These are phyloP conservation scores for Lichenothelia convexa DNA, from an alignment of 495 filamentous ascomycete genomes.

Conservation along the genomic window DNA sequence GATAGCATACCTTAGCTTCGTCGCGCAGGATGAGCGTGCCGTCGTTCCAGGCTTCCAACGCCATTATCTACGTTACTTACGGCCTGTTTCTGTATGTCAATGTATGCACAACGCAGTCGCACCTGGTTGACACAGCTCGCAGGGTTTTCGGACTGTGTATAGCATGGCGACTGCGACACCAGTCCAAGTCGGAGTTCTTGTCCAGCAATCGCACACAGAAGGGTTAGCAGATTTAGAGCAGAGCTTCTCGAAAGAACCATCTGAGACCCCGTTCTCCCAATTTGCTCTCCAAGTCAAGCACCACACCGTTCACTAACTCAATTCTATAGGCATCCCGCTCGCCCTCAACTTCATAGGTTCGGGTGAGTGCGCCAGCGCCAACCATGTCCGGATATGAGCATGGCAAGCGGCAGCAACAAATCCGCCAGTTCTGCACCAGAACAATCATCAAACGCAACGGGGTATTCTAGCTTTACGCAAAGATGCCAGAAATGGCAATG, in stretches of 20 bases:
- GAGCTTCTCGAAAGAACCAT: background rate
- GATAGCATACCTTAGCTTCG: too few species aligned
- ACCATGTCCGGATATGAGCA: too few species aligned
- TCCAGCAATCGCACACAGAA: slow-evolving; percentile 57
- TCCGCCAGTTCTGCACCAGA: too few species aligned
- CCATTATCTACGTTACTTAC: slow-evolving; percentile 59
- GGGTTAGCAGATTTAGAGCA: slow-evolving; percentile 31
- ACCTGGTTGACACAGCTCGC: background rate
- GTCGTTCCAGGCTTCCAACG: slow-evolving; percentile 51
- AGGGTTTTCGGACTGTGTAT: slow-evolving; percentile 45
- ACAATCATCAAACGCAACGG: too few species aligned
- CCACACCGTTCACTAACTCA: too few species aligned
- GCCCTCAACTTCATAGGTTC: slow-evolving; percentile 69
- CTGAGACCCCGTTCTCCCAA: slow-evolving; percentile 12
- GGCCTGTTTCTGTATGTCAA: slow-evolving; percentile 45
- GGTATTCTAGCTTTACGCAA: too few species aligned
- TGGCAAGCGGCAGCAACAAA: too few species aligned
- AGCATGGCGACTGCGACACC: slow-evolving; percentile 49
- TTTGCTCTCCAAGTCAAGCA: too few species aligned
- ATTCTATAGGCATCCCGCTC: slow-evolving; percentile 46
- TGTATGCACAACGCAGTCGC: background rate
- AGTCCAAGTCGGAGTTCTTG: slow-evolving; percentile 50
- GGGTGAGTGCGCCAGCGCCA: slow-evolving; percentile 45
- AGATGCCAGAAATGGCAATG: too few species aligned
- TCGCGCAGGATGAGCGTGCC: slow-evolving; percentile 42